A percentile compares a stretch with the other conserved stretches of the same genome.
These are phyloP conservation scores for Aspergillus incahuasiensis DNA, from an alignment of 495 filamentous ascomycete genomes.

Conservation along the genomic window DNA sequence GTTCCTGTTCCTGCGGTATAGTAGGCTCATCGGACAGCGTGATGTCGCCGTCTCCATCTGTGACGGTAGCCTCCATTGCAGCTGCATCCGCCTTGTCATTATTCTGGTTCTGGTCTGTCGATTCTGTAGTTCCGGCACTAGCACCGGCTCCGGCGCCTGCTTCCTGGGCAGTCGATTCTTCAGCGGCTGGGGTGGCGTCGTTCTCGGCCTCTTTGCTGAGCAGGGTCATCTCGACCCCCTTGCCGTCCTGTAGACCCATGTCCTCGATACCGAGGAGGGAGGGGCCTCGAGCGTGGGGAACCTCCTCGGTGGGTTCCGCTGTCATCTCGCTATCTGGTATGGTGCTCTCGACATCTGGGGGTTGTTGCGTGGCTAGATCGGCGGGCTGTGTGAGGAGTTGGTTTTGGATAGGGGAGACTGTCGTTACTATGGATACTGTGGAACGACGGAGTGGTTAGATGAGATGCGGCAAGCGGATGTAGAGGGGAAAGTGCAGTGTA, in stretches of 20 bases:
- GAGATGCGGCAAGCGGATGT: no score
- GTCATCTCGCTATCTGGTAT: slow-evolving; percentile 29
- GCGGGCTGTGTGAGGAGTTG: slow-evolving; percentile 23
- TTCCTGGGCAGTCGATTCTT: not conserved
- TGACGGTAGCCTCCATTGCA: not conserved
- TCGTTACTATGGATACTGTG: slow-evolving; percentile 11
- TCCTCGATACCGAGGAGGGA: slow-evolving; percentile 81
- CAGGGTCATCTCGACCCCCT: slow-evolving; percentile 41
- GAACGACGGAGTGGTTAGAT: no score
- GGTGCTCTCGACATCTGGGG: slow-evolving; percentile 17
- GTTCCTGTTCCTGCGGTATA: slow-evolving; percentile 1
- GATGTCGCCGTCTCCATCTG: slow-evolving; percentile 42
- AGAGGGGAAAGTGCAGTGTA: not conserved
- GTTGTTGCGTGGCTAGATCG: slow-evolving; percentile 6
- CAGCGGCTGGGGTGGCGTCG: slow-evolving; percentile 4
- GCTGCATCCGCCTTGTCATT: no score
- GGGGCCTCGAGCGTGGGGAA: slow-evolving; percentile 77
- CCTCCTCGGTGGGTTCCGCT: slow-evolving; percentile 45
- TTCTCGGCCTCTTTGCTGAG: slow-evolving; percentile 14
- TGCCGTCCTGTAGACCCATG: slow-evolving; percentile 70
- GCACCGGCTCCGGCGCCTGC: no score
- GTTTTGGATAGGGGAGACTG: slow-evolving; percentile 18
- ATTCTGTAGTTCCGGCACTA: not conserved
- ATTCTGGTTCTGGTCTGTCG: not conserved
- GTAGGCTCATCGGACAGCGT: slow-evolving; percentile 30